phyloP scores from a whole-genome alignment of 441 rosid species.

The Pelargonium australe region DNA sequence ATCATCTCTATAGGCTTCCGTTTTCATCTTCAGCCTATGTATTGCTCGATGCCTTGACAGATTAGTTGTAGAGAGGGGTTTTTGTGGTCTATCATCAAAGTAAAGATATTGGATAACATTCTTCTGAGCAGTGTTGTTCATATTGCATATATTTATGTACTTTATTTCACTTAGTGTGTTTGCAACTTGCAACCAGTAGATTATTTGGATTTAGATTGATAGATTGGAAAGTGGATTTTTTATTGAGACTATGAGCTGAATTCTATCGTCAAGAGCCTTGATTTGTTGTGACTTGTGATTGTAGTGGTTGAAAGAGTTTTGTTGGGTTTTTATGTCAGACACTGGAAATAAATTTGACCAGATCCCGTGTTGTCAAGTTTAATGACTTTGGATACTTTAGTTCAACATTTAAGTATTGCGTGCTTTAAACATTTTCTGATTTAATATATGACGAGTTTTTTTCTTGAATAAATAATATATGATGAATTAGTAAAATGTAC shows the following conservation, averaged over 20 bases:
- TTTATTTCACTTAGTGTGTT: neutral
- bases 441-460: neutral
- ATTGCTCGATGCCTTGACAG: too few species aligned
- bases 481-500: neutral
- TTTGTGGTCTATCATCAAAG: neutral
- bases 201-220: neutral
- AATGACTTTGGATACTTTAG: neutral
- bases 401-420: neutral
- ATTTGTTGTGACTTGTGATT: neutral
- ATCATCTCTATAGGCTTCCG: too few species aligned
- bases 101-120: neutral
- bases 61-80: too few species aligned
- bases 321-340: neutral
- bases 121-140: neutral
- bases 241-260: neutral
- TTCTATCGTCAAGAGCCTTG: conserved; percentile 2
- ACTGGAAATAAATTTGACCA: neutral
- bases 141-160: neutral
- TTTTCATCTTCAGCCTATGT: too few species aligned
- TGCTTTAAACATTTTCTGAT: neutral
- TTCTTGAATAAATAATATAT: too few species aligned
- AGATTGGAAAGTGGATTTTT: neutral
- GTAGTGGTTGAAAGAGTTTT: neutral
- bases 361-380: neutral
- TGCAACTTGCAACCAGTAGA: neutral